Conservation (phyloP, 73 alveolate species). For the Blepharisma stoltei region DNA sequence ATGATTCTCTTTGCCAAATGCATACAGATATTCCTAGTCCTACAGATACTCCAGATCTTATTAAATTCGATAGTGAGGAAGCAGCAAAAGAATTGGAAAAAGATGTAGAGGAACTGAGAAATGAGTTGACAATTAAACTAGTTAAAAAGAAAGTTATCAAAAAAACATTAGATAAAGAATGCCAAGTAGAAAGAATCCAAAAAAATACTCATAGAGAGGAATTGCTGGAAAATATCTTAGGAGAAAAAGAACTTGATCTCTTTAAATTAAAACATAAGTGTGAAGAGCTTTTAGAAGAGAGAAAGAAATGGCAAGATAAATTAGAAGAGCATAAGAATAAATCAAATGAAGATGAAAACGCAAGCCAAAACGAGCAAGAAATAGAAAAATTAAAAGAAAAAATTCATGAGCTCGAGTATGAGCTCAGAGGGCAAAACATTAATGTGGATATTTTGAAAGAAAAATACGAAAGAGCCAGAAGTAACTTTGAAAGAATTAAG, state of each 20-base stretch:
- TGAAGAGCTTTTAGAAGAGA: too few relatives aligned
- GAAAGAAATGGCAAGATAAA: too few relatives aligned
- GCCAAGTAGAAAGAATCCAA: background rate
- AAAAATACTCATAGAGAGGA: background rate
- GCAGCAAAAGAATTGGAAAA: background rate
- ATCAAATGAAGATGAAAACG: background rate
- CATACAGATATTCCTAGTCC: constrained; percentile 17
- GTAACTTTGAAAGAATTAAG: background rate
- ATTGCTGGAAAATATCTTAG: background rate
- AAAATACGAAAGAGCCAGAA: background rate
- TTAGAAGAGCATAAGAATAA: background rate
- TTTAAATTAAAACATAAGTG: too few relatives aligned
- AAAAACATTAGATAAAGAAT: background rate
- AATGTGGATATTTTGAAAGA: background rate
- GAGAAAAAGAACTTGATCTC: background rate
- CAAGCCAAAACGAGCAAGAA: background rate
- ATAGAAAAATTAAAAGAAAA: background rate
- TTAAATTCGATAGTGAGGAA: background rate
- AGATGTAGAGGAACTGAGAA: background rate
- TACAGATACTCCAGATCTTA: background rate
- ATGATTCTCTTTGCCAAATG: constrained; percentile 4
- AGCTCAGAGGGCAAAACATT: background rate
- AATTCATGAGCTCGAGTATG: background rate
- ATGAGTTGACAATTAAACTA: background rate
- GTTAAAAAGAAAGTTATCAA: background rate